Evolutionary conservation across 768 basidiomycete genomes (phyloP), one percentile per base, ranked within the genome.

Genomic region (Boletellus ananas): DNA sequence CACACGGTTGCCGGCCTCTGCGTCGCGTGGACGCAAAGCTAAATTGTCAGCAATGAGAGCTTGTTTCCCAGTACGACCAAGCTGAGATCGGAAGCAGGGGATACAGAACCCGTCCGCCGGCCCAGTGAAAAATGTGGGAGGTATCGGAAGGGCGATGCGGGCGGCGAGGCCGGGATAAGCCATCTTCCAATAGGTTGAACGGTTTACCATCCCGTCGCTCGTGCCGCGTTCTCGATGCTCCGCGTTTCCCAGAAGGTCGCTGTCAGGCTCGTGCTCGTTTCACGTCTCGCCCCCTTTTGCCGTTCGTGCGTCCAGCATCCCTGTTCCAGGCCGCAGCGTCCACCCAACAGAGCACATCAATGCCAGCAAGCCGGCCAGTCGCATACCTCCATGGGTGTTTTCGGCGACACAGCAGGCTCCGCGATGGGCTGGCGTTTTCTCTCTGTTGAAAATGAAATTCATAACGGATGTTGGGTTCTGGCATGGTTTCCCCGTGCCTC

Each of bases 311-410:
- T 49, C 41, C 39, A n/a, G 34, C 27, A 36, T 39, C 27, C 29
- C 7, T 29, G 8, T 31, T 18, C 43, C 55, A 49, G 56, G 49
- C 37, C 47, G 50, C 43, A 42, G 34, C 27, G 33, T 18, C 41
- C 17, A 34, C 43, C 36, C 37, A 49, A 55, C 52, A 46, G 35
- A 48, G 13, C 17, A 17, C 41, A 38, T 38, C 44, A 38, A 36
- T 6, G 33, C 11, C 18, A 4, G 51, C n/a, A 29, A 38, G 27
- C 40, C 4, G 20, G 29, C 11, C 20, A 29, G 44, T 29, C 8
- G 20, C n/a, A 1, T 50, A 46, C 43, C 49, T 47, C 47, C 51
- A 51, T 47, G 27, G 23, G 41, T 12, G 25, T 36, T 45, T 42
- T 56, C 41, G 34, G 34, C 41, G 47, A 41, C n/a, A 35, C 47